Percentiles rank a stretch among this genome's conserved stretches.
Conservation (phyloP, 768 basidiomycete genomes). For the Boletus eberwhitei region DNA sequence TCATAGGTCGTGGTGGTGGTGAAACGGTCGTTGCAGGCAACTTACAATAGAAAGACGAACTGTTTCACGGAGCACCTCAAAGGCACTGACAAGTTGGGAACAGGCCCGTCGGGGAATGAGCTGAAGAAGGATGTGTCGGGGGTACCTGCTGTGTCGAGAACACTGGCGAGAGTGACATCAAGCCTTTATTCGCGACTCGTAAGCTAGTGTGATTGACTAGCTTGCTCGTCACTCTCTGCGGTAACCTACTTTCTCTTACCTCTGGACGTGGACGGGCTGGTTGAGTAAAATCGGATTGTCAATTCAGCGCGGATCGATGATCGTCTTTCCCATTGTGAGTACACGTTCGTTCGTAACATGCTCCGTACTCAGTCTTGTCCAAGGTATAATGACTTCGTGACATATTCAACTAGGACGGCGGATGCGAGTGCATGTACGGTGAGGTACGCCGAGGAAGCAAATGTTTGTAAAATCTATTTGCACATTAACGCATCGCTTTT, state of each 20-base stretch:
- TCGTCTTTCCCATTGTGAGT: no score
- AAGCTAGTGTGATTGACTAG: slow-evolving; percentile 44
- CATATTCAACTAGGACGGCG: no score
- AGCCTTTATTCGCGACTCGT: no score
- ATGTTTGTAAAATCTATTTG: no score
- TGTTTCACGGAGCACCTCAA: slow-evolving; percentile 35
- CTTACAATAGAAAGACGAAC: slow-evolving; percentile 54
- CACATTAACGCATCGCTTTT: no score
- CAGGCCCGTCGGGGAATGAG: background rate
- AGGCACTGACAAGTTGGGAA: slow-evolving; percentile 39
- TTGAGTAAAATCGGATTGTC: background rate
- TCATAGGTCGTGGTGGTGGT: slow-evolving; percentile 66
- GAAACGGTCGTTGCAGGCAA: slow-evolving; percentile 58
- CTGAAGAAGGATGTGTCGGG: slow-evolving; percentile 16
- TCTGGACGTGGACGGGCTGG: background rate
- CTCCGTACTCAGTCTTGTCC: no score
- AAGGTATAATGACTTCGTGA: no score
- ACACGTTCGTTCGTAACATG: no score
- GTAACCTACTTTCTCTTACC: slow-evolving; percentile 18
- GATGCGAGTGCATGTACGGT: no score
- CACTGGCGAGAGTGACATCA: no score
- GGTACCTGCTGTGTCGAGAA: slow-evolving; percentile 37
- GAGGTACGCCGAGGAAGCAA: no score
- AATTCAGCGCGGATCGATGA: background rate
- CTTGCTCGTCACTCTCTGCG: slow-evolving; percentile 50